These are phyloP conservation scores for Scheffersomyces coipomensis DNA, from an alignment of 805 yeast genomes.

Conservation along the genomic window DNA sequence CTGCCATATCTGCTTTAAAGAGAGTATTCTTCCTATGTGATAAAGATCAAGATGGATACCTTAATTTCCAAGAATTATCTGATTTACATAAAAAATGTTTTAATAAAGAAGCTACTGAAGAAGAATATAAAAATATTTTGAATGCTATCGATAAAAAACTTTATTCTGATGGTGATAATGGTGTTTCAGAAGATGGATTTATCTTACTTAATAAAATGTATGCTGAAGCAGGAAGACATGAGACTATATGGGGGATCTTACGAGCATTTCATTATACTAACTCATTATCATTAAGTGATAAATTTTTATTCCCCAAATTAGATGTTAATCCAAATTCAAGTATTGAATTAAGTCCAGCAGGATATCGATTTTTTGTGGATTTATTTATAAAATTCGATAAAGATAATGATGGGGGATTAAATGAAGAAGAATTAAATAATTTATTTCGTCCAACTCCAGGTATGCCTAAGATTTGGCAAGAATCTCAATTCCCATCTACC, in stretches of 20 bases:
- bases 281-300: constrained; percentile 80
- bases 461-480: constrained; percentile 82
- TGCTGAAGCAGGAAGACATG: constrained; percentile 92
- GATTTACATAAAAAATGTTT: constrained; percentile 76
- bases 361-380: constrained; percentile 90
- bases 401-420: constrained; percentile 95
- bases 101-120: constrained; percentile 40
- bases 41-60: constrained; percentile 82
- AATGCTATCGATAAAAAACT: constrained; percentile 29
- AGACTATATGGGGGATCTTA: constrained; percentile 93
- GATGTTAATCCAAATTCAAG: constrained; percentile 74
- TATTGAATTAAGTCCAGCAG: constrained; percentile 89
- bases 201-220: constrained; percentile 73
- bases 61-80: constrained; percentile 69
- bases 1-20: constrained; percentile 71
- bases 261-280: constrained; percentile 89
- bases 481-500: constrained; percentile 79
- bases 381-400: constrained; percentile 83
- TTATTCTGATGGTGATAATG: constrained; percentile 34
- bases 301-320: constrained; percentile 72
- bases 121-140: constrained; percentile 38
- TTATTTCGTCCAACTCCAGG: constrained; percentile 93
- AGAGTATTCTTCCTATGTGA: constrained; percentile 85
- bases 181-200: constrained; percentile 75
- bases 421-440: constrained; percentile 63